These are phyloP conservation scores for Diaporthe amygdali DNA, from an alignment of 2,329 filamentous ascomycete species.

Conservation along the genomic window DNA sequence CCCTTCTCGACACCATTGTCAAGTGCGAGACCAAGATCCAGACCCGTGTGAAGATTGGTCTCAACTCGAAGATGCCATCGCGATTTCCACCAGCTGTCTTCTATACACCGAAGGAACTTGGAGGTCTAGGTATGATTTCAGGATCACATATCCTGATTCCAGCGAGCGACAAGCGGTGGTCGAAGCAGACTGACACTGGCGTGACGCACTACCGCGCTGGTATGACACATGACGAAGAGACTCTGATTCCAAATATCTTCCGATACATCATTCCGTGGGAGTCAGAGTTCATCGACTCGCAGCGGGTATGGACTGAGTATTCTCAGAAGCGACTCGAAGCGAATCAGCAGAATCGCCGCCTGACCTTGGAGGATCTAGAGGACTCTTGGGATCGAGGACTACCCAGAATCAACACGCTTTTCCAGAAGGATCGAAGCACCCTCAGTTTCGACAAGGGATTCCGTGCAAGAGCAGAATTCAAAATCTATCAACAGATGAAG, in stretches of 20 bases:
- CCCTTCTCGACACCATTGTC: constrained; percentile 94
- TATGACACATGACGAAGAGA: constrained; percentile 98
- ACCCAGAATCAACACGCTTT: constrained; percentile 96
- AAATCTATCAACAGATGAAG: constrained; percentile 98
- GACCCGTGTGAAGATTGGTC: constrained; percentile 95
- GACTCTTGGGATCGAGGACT: constrained; percentile 98
- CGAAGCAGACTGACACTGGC: constrained; percentile 95
- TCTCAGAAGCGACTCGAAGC: constrained; percentile 97
- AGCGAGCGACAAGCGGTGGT: constrained; percentile 97
- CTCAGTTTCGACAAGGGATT: constrained; percentile 99
- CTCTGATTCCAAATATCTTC: constrained; percentile 98
- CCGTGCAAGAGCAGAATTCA: constrained; percentile 93
- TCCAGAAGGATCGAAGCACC: constrained; percentile 97
- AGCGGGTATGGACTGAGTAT: constrained; percentile 98
- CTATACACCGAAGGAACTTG: constrained; percentile 97
- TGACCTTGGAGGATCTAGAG: constrained; percentile 95
- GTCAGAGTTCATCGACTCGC: constrained; percentile 97
- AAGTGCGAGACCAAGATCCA: constrained; percentile 99
- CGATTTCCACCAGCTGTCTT: constrained; percentile 98
- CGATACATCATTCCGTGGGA: constrained; percentile 99
- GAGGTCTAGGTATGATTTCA: constrained; percentile 98
- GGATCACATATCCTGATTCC: constrained; percentile 98
- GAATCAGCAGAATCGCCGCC: constrained; percentile 92
- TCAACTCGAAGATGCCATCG: constrained; percentile 99
- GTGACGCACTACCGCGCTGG: constrained; percentile 96